These are phyloP conservation scores for Aspergillus ochraceoroseus DNA, from an alignment of 2,329 filamentous ascomycete genomes.

Conservation along the genomic window DNA sequence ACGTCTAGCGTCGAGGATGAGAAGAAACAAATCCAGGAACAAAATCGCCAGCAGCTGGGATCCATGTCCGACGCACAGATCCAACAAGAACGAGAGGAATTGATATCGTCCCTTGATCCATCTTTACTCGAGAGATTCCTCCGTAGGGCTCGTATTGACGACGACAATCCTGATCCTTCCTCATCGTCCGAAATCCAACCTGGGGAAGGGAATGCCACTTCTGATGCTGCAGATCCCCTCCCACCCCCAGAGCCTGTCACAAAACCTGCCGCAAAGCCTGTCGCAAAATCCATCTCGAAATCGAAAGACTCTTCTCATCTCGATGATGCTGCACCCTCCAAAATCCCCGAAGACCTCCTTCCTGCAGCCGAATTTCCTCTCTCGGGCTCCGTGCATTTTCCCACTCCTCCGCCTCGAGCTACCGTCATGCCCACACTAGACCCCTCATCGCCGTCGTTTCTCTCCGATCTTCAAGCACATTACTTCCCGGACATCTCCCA, in stretches of 20 bases:
- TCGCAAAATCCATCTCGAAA: slow-evolving; percentile 8
- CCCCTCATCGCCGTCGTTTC: slow-evolving; percentile 75
- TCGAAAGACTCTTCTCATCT: slow-evolving; percentile 2
- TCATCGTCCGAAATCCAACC: background rate
- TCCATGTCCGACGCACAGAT: slow-evolving; percentile 80
- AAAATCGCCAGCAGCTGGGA: slow-evolving; percentile 70
- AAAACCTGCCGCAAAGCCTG: too few relatives aligned
- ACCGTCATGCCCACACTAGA: slow-evolving; percentile 66
- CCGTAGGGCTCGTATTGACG: slow-evolving; percentile 69
- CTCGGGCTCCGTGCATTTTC: slow-evolving; percentile 40
- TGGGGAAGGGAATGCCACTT: slow-evolving; percentile 4
- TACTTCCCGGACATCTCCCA: slow-evolving; percentile 88
- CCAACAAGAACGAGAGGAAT: slow-evolving; percentile 68
- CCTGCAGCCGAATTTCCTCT: slow-evolving; percentile 39
- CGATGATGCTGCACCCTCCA: slow-evolving; percentile 37
- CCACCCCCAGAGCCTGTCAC: slow-evolving; percentile 9
- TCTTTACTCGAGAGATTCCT: slow-evolving; percentile 71
- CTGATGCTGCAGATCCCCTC: background rate
- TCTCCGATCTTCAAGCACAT: slow-evolving; percentile 77
- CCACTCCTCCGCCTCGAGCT: slow-evolving; percentile 44
- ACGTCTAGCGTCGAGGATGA: slow-evolving; percentile 47
- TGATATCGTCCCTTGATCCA: slow-evolving; percentile 73
- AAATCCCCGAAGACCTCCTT: slow-evolving; percentile 37
- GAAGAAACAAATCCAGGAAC: slow-evolving; percentile 68
- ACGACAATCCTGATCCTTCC: slow-evolving; percentile 38